Conservation (phyloP, 805 yeast genomes). For the Dipodascopsis uninucleata region DNA sequence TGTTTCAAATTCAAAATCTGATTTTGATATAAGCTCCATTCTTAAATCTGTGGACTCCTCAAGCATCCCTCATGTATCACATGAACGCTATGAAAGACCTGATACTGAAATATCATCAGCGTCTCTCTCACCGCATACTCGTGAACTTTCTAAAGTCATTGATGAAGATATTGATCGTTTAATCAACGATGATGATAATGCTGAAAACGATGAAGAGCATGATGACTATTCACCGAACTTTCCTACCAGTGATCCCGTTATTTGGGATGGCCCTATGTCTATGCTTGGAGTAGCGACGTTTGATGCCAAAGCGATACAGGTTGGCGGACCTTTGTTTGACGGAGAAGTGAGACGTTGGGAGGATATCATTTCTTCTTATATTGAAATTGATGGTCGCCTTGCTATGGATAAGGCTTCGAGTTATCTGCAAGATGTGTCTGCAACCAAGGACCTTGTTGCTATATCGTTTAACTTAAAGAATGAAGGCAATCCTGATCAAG, state of each 20-base stretch:
- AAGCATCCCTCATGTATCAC: too few relatives aligned
- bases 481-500: constrained; percentile 26
- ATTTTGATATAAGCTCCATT: too few relatives aligned
- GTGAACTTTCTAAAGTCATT: too few relatives aligned
- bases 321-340: constrained; percentile 34
- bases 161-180: constrained; percentile 26
- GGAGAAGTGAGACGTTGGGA: constrained; percentile 25
- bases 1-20: too few relatives aligned
- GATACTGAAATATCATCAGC: too few relatives aligned
- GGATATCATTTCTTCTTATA: constrained; percentile 26
- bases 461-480: constrained; percentile 42
- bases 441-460: constrained; percentile 52
- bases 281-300: constrained; percentile 52
- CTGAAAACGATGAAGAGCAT: constrained; percentile 10
- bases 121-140: too few relatives aligned
- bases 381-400: constrained; percentile 62
- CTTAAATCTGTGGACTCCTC: too few relatives aligned
- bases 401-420: constrained; percentile 51
- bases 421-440: constrained; percentile 47
- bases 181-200: constrained; percentile 23
- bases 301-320: constrained; percentile 40
- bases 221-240: constrained; percentile 22
- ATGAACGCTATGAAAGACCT: too few relatives aligned
- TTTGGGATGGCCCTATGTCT: constrained; percentile 50
- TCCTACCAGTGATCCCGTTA: constrained; percentile 23